Evolutionary conservation across 768 basidiomycete species (phyloP), one percentile per base, ranked within the genome.

Genomic region (Leccinum subtestaceum): DNA sequence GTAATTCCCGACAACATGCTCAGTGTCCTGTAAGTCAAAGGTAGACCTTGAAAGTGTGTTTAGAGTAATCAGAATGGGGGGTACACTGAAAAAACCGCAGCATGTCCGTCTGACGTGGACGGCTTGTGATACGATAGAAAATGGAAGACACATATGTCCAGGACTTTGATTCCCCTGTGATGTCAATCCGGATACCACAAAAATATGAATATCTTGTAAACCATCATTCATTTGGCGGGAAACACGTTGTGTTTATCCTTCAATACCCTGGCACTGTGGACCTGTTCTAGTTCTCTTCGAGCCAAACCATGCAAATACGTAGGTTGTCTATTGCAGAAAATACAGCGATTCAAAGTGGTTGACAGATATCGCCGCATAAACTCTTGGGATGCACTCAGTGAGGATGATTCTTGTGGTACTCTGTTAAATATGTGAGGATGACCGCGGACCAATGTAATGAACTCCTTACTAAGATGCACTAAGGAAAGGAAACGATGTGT

Each of bases 381-480:
- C 29, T 51, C 46, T 32, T 60, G 31, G 25, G 48, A 58, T 15
- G 50, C 61, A 55, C 57, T 75, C 78, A 93, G 76, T 93, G 92
- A n/a, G 86, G 76, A 73, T 90, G 86, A 79, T 93, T 91, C 83
- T 93, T 93, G 84, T 92, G 89, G 77, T 92, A 89, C 74, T 93
- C 91, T 93, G 69, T 17, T 57, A 59, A 60, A 38, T 49, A 12
- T 47, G 59, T 76, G 59, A 78, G 73, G 46, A 64, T 45, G 27
- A 19, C 49, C 38, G 34, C 12, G 52, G 23, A 59, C 11, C 21
- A 59, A 29, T 2, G 21, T 4, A 17, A 60, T 58, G 53, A 29
- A 21, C 7, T 40, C 79, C 89, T 72, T 76, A 93, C 91, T 93
- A 80, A 92, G 74, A 72, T 93, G 91, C 88, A 92, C 91, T 92